phyloP scores from a whole-genome alignment of 1,139 yeast genomes.

The Hemisphaericaspora lyxosophila region DNA sequence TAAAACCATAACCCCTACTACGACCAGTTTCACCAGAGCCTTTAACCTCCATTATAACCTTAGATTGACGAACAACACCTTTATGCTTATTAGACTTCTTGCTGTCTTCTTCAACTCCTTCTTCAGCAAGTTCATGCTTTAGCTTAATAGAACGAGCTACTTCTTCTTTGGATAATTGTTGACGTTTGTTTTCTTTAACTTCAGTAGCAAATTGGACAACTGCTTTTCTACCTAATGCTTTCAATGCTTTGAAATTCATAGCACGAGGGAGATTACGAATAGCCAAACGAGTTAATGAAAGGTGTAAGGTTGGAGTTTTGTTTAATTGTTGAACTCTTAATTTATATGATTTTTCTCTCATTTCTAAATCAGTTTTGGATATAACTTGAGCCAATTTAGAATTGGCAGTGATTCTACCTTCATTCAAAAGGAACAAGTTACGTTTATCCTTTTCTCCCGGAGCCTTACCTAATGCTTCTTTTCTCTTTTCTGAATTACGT shows the following conservation, averaged over 20 bases:
- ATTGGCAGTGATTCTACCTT: conserved; percentile 83
- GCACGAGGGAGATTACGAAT: conserved; percentile 91
- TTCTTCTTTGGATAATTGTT: conserved; percentile 89
- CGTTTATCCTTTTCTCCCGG: conserved; percentile 81
- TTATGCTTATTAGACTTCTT: conserved; percentile 67
- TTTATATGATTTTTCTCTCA: conserved; percentile 84
- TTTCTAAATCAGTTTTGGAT: conserved; percentile 72
- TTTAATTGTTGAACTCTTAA: conserved; percentile 87
- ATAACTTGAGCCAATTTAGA: conserved; percentile 76
- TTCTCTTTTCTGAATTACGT: conserved; percentile 69
- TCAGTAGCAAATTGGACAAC: conserved; percentile 95
- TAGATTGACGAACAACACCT: conserved; percentile 93
- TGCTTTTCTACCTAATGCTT: conserved; percentile 91
- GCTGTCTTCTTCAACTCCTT: conserved; percentile 44
- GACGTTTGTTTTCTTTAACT: conserved; percentile 72
- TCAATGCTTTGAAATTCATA: conserved; percentile 82
- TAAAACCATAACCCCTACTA: conserved; percentile 94
- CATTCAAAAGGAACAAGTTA: conserved; percentile 81
- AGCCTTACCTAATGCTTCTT: conserved; percentile 75
- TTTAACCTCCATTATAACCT: conserved; percentile 87
- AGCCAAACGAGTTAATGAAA: conserved; percentile 91
- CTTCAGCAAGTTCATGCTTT: conserved; percentile 43
- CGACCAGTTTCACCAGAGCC: conserved; percentile 86
- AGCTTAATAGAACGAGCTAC: conserved; percentile 71
- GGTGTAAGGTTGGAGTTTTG: conserved; percentile 86